Base-by-base conservation (phyloP, 2,329 filamentous ascomycete genomes). In the Celoporthe dispersa region DNA sequence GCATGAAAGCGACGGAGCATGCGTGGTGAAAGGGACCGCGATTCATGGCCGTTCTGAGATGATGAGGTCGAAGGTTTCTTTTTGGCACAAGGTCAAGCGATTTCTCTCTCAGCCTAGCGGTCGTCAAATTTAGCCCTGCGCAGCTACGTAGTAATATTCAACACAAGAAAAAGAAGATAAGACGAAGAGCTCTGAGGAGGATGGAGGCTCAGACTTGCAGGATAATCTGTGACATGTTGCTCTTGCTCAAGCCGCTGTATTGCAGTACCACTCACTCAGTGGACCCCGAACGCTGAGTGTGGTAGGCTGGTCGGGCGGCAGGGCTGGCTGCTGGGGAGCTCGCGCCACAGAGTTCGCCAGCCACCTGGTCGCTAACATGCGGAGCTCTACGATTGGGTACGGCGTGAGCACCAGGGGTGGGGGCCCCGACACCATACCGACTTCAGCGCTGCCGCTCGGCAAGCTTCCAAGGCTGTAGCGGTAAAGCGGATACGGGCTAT, bases 1-100 rank as follows among this genome's bases (percentile, higher is more conserved):
- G 44, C 66, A 28, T 68, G 35, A 53, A 7, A 19, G 3, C 22
- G 35, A 66, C 11, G 7, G 33, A 3, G 14, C 3, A 37, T 28
- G 31, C 35, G n/a, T 31, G 11, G 14, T 73, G 87, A 91, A 70
- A 86, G 90, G 84, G 65, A 82, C 2, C n/a, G 5, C 19, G 60
- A 28, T 8, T n/a, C 16, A n/a, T 28, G n/a, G 11, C 31, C 22
- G 60, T 39, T 19, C 39, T 92, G 37, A 78, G 7, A 86, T 66
- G 88, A 88, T 71, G 84, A 88, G 72, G 85, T 89, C 9, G 85
- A 90, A 90, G 14, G 1, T 19, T 57, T 5, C 33, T 28, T 28
- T 31, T 25, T 28, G 4, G 53, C 28, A 12, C 53, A 19, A 6
- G 11, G 6, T 19, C 25, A 57, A 57, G 53, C 3, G 53, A 19